Conservation (phyloP, 2,329 filamentous ascomycete species). For the Tympanopsis confertula region DNA sequence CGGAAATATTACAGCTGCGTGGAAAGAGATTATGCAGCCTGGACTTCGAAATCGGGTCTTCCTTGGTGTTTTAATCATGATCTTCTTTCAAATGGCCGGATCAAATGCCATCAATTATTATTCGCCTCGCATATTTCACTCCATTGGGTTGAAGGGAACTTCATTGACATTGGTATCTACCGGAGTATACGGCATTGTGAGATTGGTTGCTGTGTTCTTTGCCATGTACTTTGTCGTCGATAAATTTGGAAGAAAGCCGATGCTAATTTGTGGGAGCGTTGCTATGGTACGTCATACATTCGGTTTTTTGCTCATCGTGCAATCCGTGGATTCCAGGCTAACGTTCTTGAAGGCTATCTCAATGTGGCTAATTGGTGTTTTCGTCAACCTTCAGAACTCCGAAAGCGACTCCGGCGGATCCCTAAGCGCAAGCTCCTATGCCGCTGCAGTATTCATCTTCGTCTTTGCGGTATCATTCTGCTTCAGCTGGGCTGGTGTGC, state of each 20-base stretch:
- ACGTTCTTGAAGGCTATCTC: constrained; percentile 24
- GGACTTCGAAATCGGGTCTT: constrained; percentile 2
- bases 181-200: constrained; percentile 10
- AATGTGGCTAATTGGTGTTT: constrained; percentile 28
- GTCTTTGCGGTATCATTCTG: constrained; percentile 26
- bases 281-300: no score
- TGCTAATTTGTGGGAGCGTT: constrained; percentile 24
- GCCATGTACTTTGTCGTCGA: constrained; percentile 20
- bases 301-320: background rate
- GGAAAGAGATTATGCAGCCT: constrained; percentile 1
- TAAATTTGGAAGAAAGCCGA: constrained; percentile 22
- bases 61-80: background rate
- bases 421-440: constrained; percentile 20
- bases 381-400: constrained; percentile 21
- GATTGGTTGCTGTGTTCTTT: background rate
- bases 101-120: no score
- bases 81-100: constrained; percentile 2
- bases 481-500: constrained; percentile 26
- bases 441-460: constrained; percentile 26
- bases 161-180: constrained; percentile 5
- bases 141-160: background rate
- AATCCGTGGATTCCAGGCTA: constrained; percentile 10
- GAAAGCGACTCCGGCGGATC: constrained; percentile 17
- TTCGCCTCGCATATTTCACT: constrained; percentile 1
- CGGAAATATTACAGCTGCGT: constrained; percentile 3